phyloP scores from a whole-genome alignment of 768 basidiomycete species.

The Asterophora parasitica region DNA sequence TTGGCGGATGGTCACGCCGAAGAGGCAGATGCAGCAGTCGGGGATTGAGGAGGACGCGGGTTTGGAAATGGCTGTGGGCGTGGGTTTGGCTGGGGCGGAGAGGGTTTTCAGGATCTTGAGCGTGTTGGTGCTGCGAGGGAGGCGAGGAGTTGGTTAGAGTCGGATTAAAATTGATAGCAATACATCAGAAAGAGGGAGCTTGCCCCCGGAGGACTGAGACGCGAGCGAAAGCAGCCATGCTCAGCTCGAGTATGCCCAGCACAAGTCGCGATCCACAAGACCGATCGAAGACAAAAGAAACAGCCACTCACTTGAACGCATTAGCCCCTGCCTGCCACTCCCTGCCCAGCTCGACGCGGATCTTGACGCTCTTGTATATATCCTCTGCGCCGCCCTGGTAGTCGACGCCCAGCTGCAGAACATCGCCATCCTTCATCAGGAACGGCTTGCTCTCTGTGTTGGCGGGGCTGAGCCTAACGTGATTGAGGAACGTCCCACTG shows the following conservation, averaged over 20 bases:
- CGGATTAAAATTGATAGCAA: no score
- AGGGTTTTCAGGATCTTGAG: constrained; percentile 80
- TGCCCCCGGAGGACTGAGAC: no score
- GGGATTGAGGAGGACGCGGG: constrained; percentile 34
- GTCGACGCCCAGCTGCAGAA: constrained; percentile 93
- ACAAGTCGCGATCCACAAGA: no score
- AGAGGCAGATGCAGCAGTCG: constrained; percentile 93
- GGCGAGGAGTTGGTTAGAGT: neutral
- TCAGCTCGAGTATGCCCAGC: no score
- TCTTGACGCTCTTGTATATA: constrained; percentile 96
- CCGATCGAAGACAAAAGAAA: constrained; percentile 9
- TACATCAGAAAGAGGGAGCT: no score
- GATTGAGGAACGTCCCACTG: constrained; percentile 94
- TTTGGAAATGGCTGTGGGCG: constrained; percentile 10
- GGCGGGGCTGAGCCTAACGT: constrained; percentile 81
- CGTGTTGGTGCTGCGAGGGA: constrained; percentile 46
- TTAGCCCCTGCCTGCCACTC: constrained; percentile 90
- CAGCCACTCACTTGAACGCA: constrained; percentile 72
- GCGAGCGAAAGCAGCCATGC: no score
- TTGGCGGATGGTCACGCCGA: constrained; percentile 89
- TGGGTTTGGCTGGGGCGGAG: constrained; percentile 38
- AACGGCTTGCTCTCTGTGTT: constrained; percentile 75
- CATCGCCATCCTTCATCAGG: constrained; percentile 87
- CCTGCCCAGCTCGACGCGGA: constrained; percentile 80
- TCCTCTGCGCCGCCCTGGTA: constrained; percentile 98